A percentile compares a stretch with the other conserved stretches of the same genome.
These are phyloP conservation scores for Cantharellus anzutake DNA, from an alignment of 768 basidiomycete species.

Conservation along the genomic window DNA sequence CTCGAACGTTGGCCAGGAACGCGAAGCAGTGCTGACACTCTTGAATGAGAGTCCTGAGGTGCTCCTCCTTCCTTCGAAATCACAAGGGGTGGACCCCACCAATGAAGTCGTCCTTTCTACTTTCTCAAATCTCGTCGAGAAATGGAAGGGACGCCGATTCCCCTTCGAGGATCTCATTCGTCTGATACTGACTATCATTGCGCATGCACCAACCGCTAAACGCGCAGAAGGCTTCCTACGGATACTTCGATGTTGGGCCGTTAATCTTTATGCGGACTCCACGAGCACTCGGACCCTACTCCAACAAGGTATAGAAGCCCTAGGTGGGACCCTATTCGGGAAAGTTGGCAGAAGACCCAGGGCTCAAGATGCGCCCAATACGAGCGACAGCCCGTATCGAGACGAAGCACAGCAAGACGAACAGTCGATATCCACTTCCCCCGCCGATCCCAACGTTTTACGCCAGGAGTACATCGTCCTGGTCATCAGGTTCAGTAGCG, in stretches of 20 bases:
- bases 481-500: conserved; percentile 10
- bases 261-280: conserved; percentile 39
- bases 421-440: not conserved
- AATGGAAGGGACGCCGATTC: conserved; percentile 33
- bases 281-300: conserved; percentile 33
- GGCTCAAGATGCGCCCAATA: not conserved
- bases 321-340: conserved; percentile 33
- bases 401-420: not conserved
- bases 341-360: conserved; percentile 10
- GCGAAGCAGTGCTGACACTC: conserved; percentile 46
- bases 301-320: conserved; percentile 47
- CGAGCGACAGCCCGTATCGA: not conserved
- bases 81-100: not conserved
- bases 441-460: conserved; percentile 22
- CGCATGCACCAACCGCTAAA: conserved; percentile 44
- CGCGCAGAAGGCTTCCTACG: conserved; percentile 54
- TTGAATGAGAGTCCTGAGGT: conserved; percentile 60
- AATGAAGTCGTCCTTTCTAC: not conserved
- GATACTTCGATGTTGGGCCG: conserved; percentile 36
- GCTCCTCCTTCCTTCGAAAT: conserved; percentile 21
- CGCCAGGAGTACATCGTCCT: conserved; percentile 39
- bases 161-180: conserved; percentile 46
- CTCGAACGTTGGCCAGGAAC: conserved; percentile 42
- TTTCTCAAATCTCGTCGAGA: conserved; percentile 30
- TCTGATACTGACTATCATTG: conserved; percentile 61